Conservation (phyloP, 73 alveolate species). For the Paramecium biaurelia region DNA sequence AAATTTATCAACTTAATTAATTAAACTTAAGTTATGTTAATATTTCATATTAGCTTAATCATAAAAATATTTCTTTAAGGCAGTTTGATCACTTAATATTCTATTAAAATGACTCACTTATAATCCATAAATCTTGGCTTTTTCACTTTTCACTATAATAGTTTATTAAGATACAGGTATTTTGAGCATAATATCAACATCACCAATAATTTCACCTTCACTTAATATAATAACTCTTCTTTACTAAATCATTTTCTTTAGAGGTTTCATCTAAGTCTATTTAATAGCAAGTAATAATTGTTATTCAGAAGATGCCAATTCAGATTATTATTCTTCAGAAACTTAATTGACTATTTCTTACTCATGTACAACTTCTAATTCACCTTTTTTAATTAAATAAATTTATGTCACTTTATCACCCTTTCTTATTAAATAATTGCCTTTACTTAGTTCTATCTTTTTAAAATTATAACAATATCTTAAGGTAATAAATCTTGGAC, state of each 20-base stretch:
- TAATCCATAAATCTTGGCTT: slow-evolving; percentile 6
- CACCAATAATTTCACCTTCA: slow-evolving; percentile 11
- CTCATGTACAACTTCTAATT: neutral
- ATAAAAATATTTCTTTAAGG: neutral
- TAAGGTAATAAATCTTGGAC: neutral
- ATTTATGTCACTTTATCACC: slow-evolving; percentile 23
- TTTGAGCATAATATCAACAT: slow-evolving; percentile 25
- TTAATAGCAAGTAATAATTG: slow-evolving; percentile 9
- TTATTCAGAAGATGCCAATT: neutral
- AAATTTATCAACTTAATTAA: neutral
- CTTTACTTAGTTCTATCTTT: slow-evolving; percentile 28
- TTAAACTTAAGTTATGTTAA: neutral
- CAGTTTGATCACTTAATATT: slow-evolving; percentile 1
- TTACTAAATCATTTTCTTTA: neutral
- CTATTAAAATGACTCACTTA: slow-evolving; percentile 19
- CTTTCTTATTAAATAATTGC: neutral
- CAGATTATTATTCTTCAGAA: neutral
- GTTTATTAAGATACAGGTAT: neutral
- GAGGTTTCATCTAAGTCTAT: slow-evolving; percentile 25
- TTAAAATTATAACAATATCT: slow-evolving; percentile 44
- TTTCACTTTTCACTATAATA: neutral
- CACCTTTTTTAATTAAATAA: slow-evolving; percentile 31
- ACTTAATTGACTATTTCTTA: neutral
- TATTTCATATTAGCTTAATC: neutral
- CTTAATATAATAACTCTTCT: neutral